These are phyloP conservation scores for Russula dissimulans DNA, from an alignment of 768 basidiomycete genomes.

Conservation along the genomic window DNA sequence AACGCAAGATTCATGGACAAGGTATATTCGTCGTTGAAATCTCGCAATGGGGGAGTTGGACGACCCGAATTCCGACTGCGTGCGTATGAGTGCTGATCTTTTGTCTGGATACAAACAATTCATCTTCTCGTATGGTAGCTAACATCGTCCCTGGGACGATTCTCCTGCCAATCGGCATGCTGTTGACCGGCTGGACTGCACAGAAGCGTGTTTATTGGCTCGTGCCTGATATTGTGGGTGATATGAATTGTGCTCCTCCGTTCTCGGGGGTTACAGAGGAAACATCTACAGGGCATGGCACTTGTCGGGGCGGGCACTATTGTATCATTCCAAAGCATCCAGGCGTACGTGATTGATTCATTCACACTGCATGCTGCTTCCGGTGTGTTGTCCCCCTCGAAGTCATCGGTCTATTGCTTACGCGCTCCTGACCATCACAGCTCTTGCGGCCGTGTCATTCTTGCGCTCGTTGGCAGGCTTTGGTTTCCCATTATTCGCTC, in stretches of 20 bases:
- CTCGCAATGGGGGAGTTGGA: slow-evolving; percentile 43
- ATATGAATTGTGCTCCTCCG: neutral
- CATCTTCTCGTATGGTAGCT: slow-evolving; percentile 29
- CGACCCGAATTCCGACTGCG: slow-evolving; percentile 48
- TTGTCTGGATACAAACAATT: neutral
- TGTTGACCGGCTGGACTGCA: slow-evolving; percentile 66
- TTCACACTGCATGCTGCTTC: slow-evolving; percentile 63
- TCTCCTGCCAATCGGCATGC: slow-evolving; percentile 53
- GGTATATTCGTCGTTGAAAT: slow-evolving; percentile 43
- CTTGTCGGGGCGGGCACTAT: slow-evolving; percentile 50
- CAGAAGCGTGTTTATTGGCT: slow-evolving; percentile 57
- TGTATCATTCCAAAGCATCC: slow-evolving; percentile 50
- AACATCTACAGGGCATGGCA: slow-evolving; percentile 41
- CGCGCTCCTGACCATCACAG: slow-evolving; percentile 25
- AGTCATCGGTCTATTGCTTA: slow-evolving; percentile 4
- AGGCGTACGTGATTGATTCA: slow-evolving; percentile 58
- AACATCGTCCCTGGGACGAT: slow-evolving; percentile 51
- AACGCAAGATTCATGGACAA: slow-evolving; percentile 52
- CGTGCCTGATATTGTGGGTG: slow-evolving; percentile 48
- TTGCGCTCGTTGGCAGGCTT: slow-evolving; percentile 63
- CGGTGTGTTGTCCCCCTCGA: slow-evolving; percentile 30
- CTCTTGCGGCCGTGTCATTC: slow-evolving; percentile 55
- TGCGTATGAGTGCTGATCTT: slow-evolving; percentile 20
- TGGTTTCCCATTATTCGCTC: slow-evolving; percentile 70
- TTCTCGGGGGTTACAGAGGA: neutral